Conservation (phyloP, 306 rosid species). For the Quercus parvula region DNA sequence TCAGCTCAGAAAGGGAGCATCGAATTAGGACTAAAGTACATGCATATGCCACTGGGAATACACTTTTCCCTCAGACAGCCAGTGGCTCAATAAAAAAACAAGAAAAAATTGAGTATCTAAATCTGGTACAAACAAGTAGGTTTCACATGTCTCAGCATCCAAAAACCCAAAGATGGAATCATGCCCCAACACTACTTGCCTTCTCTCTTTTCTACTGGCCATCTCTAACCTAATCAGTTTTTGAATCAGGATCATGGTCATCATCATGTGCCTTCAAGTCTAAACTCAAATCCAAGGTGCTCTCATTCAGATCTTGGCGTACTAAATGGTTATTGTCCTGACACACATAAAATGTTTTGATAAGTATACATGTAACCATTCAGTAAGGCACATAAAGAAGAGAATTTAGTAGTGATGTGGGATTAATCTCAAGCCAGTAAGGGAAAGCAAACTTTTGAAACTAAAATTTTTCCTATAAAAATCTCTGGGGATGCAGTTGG, state of each 20-base stretch:
- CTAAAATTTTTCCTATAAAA: too few species aligned
- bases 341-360: constrained; percentile 9
- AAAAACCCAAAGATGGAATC: constrained; percentile 22
- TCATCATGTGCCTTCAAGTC: constrained; percentile 70
- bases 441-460: too few species aligned
- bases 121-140: constrained; percentile 14
- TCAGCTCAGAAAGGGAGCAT: too few species aligned
- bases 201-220: constrained; percentile 33
- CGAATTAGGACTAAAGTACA: constrained; percentile 26
- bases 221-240: constrained; percentile 49
- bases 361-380: background rate
- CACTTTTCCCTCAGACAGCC: constrained; percentile 23
- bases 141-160: constrained; percentile 14
- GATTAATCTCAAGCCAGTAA: background rate
- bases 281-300: constrained; percentile 87
- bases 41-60: constrained; percentile 27
- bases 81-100: constrained; percentile 24
- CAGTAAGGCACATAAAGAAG: background rate
- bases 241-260: constrained; percentile 49
- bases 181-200: constrained; percentile 1
- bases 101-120: constrained; percentile 20
- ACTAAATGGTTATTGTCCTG: constrained; percentile 63
- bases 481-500: too few species aligned
- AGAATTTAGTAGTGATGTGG: constrained; percentile 4
- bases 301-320: constrained; percentile 93